phyloP scores from a whole-genome alignment of 768 basidiomycete species.

The Chlorophyllum brunneum region DNA sequence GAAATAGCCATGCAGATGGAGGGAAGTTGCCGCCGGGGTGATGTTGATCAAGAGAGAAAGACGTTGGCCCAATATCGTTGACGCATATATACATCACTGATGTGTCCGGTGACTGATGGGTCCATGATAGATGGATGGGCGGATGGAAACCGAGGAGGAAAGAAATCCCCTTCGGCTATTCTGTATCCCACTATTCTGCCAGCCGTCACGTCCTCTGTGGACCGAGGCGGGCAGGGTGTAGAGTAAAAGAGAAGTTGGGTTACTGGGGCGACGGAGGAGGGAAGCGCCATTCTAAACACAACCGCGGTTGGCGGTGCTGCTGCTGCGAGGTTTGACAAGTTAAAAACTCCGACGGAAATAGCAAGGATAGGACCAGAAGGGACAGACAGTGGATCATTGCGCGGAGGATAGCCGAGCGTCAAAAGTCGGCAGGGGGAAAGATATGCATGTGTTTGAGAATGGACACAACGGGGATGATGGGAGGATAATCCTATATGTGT shows the following conservation, averaged over 20 bases:
- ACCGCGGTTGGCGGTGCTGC: neutral
- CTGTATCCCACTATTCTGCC: neutral
- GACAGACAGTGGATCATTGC: neutral
- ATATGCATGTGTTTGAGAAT: too few relatives aligned
- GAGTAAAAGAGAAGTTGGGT: neutral
- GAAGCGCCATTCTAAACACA: neutral
- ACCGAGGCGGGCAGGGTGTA: neutral
- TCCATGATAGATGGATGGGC: conserved; percentile 5
- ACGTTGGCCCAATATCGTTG: neutral
- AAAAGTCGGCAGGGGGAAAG: too few relatives aligned
- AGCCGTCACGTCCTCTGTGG: neutral
- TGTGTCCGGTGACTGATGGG: conserved; percentile 1
- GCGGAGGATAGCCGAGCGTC: too few relatives aligned
- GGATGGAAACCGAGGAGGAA: conserved; percentile 4
- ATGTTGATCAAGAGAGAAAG: neutral
- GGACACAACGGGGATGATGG: too few relatives aligned
- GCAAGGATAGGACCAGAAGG: neutral
- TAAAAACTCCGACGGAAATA: neutral
- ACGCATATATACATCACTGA: conserved; percentile 1
- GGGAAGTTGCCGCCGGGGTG: neutral
- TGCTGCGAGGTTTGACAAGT: neutral
- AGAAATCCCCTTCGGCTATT: neutral
- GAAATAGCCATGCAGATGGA: too few relatives aligned
- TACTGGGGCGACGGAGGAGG: neutral
- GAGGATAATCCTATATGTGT: too few relatives aligned